These are phyloP conservation scores for Phytophthora pinifolia DNA, from an alignment of 352 stramenopile genomes.

Conservation along the genomic window DNA sequence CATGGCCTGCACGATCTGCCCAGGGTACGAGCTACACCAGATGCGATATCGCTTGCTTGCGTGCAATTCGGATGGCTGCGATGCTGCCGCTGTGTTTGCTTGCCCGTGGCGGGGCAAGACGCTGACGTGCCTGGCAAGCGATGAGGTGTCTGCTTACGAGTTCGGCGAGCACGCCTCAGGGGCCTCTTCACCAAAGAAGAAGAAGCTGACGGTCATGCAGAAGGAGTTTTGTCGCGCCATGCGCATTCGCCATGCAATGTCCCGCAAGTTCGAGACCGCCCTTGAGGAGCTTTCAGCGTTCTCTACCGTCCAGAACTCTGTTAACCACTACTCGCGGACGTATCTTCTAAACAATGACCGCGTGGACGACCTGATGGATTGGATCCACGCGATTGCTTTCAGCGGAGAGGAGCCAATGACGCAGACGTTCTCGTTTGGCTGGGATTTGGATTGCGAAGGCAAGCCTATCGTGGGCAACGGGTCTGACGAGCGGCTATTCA, in stretches of 20 bases:
- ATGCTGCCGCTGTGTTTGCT: neutral
- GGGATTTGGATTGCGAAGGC: too few species aligned
- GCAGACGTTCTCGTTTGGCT: too few species aligned
- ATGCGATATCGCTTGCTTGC: slow-evolving; percentile 4
- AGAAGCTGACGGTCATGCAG: slow-evolving; percentile 3
- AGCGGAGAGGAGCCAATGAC: too few species aligned
- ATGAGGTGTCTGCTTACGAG: slow-evolving; percentile 5
- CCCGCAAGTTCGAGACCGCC: slow-evolving; percentile 1
- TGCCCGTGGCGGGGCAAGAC: slow-evolving; percentile 5
- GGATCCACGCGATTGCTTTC: too few species aligned
- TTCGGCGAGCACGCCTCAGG: neutral
- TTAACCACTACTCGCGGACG: neutral
- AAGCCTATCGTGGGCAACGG: too few species aligned
- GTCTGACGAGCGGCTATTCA: too few species aligned
- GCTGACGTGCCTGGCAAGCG: neutral
- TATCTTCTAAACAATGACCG: too few species aligned
- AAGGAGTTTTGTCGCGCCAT: slow-evolving; percentile 5
- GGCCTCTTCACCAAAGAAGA: neutral
- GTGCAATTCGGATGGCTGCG: slow-evolving; percentile 4
- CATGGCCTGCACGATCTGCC: slow-evolving; percentile 2
- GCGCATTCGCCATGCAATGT: slow-evolving; percentile 10
- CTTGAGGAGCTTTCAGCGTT: neutral
- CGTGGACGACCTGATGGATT: too few species aligned
- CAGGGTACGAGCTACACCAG: neutral
- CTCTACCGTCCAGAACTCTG: neutral